Evolutionary conservation across 2,329 filamentous ascomycete species (phyloP), one percentile per base, ranked within the genome.

Genomic region (Cordyceps javanica): DNA sequence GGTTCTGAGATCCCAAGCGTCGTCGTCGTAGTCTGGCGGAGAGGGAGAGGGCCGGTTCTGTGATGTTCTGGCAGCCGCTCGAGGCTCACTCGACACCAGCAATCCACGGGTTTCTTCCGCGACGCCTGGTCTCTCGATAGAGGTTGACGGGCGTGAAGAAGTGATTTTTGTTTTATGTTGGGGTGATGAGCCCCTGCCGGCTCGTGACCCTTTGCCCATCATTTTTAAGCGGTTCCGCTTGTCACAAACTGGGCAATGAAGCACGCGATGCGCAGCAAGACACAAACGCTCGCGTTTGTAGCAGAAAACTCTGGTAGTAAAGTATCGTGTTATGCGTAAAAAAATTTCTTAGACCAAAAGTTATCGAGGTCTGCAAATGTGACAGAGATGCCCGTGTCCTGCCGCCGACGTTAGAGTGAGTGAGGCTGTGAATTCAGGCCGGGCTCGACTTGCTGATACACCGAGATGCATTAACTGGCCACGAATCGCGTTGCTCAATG

Each of bases 181-280:
- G n/a, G 32, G 52, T 10, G 23, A 55, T 8, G 41, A 32, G 25
- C 44, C 44, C 54, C 34, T 49, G 44, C 25, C 38, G 32, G n/a
- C 5, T 3, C 3, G 32, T n/a, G 44, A 39, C 41, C n/a, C 13
- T 19, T 55, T 25, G 6, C 23, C 42, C 13, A 8, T 36, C 54
- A 56, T 56, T 46, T 49, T 41, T 26, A 16, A 41, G 32, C 11
- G 34, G n/a, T 41, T 39, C 32, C n/a, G 25, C 42, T 41, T 56
- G 34, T 32, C 44, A 56, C 54, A 25, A 56, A 56, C 44, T 26
- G 34, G 44, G 54, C 54, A 56, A 56, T 49, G 10, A 56, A 41
- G 54, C 54, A 56, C 54, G 54, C 54, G 54, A 56, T 44, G 41
- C 28, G 14, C 28, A 36, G 30, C 26, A 53, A 21, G 28, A 38